Evolutionary conservation across 2,329 filamentous ascomycete genomes (phyloP).

Genomic region (Alternaria sp.): DNA sequence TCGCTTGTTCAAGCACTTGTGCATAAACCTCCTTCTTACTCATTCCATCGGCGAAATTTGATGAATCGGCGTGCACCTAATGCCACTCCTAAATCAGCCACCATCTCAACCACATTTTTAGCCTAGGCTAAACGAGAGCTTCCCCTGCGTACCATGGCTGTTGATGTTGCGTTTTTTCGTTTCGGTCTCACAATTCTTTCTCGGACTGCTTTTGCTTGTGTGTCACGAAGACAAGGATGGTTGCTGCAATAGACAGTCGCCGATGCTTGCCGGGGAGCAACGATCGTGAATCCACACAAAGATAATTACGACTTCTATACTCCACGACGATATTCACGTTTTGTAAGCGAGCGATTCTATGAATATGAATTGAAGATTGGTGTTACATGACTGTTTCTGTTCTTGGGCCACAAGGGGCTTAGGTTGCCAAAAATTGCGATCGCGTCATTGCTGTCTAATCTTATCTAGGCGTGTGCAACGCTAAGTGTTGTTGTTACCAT

Average conservation of each 20-base stretch:
- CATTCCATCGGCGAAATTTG: slow-evolving; percentile 73
- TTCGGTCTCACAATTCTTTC: neutral
- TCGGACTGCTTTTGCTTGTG: slow-evolving; percentile 1
- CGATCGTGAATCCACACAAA: slow-evolving; percentile 1
- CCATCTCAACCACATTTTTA: neutral
- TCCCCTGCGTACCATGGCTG: slow-evolving; percentile 6
- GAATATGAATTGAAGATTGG: accelerated
- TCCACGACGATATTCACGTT: neutral
- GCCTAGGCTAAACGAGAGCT: neutral
- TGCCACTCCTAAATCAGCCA: neutral
- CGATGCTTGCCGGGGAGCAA: slow-evolving; percentile 12
- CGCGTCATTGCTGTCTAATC: slow-evolving; percentile 16
- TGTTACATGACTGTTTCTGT: slow-evolving; percentile 5
- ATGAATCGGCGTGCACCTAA: slow-evolving; percentile 79
- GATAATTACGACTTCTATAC: neutral
- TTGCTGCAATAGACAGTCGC: neutral
- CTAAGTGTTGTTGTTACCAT: neutral
- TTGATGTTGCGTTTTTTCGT: neutral
- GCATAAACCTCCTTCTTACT: slow-evolving; percentile 77
- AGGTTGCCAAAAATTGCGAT: slow-evolving; percentile 16
- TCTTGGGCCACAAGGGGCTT: slow-evolving; percentile 8
- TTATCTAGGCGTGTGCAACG: neutral
- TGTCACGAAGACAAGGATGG: neutral
- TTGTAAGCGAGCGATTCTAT: neutral
- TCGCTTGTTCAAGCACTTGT: slow-evolving; percentile 76